Evolutionary conservation across 2,329 filamentous ascomycete genomes (phyloP), one percentile per base, ranked within the genome.

Genomic region (Stachybotrys chartarum): DNA sequence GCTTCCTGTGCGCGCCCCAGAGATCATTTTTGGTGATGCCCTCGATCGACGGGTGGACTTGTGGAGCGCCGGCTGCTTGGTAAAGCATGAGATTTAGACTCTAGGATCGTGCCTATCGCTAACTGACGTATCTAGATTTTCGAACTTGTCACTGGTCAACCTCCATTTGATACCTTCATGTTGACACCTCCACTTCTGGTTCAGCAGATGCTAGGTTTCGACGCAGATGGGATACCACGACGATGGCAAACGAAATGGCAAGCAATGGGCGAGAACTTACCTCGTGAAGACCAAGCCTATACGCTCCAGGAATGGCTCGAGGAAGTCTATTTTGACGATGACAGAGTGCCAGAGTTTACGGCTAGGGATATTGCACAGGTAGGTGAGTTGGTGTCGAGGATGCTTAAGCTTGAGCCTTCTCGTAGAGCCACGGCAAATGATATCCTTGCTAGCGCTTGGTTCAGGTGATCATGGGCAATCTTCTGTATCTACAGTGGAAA

Each of bases 131-230:
- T 3, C 0, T 35, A 62, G 63, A 18, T 64, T 1, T 64, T 64
- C 16, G 62, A 64, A 55, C 59, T 64, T 4, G 30, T 62, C n/a
- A 60, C 62, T 1, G 63, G 62, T 0, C 63, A 64, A 24, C 56
- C 62, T 24, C 61, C 60, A 1, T 64, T 64, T 30, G 60, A 64
- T 45, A 49, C 51, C 11, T 6, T 58, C 7, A 58, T 63, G 58
- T 39, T 58, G 18, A 62, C 56, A 5, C 50, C 54, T 0, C n/a
- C 48, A 6, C 6, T 53, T 1, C 56, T 63, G 42, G 55, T 63
- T 10, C 30, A 54, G 0, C 57, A 65, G 51, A 63, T 65, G 62
- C 42, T 57, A 5, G 56, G 53, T 5, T 50, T 58, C 18, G 46
- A 54, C 1, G 46, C 46, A 16, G 58, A 64, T 42, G 42, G 52